A percentile compares a stretch with the other conserved stretches of the same genome.
Evolutionary conservation across 306 rosid genomes (phyloP).

Genomic region (Casuarina glauca): DNA sequence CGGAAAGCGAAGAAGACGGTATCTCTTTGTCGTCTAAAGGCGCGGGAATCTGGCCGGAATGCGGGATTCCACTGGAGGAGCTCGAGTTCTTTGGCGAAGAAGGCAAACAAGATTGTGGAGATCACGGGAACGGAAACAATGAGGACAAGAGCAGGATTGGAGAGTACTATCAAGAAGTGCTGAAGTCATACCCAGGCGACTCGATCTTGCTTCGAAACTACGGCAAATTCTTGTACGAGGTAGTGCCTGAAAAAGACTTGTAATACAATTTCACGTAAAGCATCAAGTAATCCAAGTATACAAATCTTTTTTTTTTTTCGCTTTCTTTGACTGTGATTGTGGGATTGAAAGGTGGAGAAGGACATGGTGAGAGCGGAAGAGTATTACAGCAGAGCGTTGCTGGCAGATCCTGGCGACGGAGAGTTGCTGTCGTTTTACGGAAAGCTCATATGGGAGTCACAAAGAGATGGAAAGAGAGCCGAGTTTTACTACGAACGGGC

Average conservation of each 20-base stretch:
- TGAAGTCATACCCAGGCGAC: slow-evolving; percentile 67
- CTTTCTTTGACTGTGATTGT: slow-evolving; percentile 25
- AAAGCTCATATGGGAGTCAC: slow-evolving; percentile 71
- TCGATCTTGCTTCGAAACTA: slow-evolving; percentile 81
- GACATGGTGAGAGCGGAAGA: slow-evolving; percentile 70
- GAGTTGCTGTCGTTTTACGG: slow-evolving; percentile 73
- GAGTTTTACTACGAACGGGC: slow-evolving; percentile 70
- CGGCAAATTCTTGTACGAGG: slow-evolving; percentile 82
- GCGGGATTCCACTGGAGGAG: slow-evolving; percentile 26
- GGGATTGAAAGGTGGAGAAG: slow-evolving; percentile 49
- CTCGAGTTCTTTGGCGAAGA: slow-evolving; percentile 23
- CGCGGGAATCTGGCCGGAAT: slow-evolving; percentile 14
- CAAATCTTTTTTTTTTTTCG: not conserved
- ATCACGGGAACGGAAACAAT: slow-evolving; percentile 25
- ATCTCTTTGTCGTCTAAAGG: not conserved
- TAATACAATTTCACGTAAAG: not conserved
- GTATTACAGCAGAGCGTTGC: slow-evolving; percentile 74
- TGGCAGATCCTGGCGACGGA: slow-evolving; percentile 71
- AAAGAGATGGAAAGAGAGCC: slow-evolving; percentile 64
- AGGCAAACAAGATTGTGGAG: not conserved
- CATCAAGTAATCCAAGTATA: too few relatives aligned
- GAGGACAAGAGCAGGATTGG: slow-evolving; percentile 52
- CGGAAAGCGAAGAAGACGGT: slow-evolving; percentile 3
- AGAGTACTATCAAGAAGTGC: slow-evolving; percentile 64
- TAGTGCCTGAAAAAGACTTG: slow-evolving; percentile 10